Evolutionary conservation across 2,329 filamentous ascomycete species (phyloP), one percentile per base, ranked within the genome.

Genomic region (Colletotrichum tanaceti): DNA sequence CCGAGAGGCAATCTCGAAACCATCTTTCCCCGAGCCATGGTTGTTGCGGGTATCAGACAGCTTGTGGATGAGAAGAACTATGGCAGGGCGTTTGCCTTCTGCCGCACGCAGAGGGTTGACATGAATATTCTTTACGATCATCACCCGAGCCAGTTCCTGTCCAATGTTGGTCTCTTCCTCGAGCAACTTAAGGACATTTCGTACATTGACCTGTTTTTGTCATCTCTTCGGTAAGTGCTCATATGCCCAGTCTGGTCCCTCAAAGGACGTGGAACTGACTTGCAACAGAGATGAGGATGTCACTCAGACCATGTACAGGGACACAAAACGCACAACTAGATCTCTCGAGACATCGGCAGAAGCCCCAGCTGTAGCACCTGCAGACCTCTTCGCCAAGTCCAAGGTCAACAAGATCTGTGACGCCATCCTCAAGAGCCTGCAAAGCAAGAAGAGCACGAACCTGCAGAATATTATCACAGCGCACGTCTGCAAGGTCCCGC

Each of bases 41-140:
- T 99, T 0, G 84, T 99, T 57, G 93, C 94, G 2, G 94, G 94
- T 32, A 97, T 99, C 64, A 89, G 96, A 55, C 87, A 88, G 58
- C 89, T 92, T 59, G 93, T 99, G 59, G 91, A 94, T 62, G 84
- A 87, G 39, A 92, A 92, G 77, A 89, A 96, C 74, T 99, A 98
- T 75, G 88, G 87, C 57, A 89, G 88, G 59, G 96, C 96, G 0
- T 99, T 98, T 77, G 83, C 92, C 24, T 91, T 93, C 71, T 98
- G 96, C 77, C 90, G 96, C 58, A 95, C 90, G 24, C 97, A 99
- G 77, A 89, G 97, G 73, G 96, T 99, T 0, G 96, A 99, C 75
- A 94, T 98, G 91, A 99, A 99, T 75, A 95, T 99, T 70, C 83
- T 99, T 2, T 95, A 97, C 75, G 96, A 99, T 75, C 93, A 98